phyloP scores from a whole-genome alignment of 2,329 filamentous ascomycete species.

The Blastomyces parvus region DNA sequence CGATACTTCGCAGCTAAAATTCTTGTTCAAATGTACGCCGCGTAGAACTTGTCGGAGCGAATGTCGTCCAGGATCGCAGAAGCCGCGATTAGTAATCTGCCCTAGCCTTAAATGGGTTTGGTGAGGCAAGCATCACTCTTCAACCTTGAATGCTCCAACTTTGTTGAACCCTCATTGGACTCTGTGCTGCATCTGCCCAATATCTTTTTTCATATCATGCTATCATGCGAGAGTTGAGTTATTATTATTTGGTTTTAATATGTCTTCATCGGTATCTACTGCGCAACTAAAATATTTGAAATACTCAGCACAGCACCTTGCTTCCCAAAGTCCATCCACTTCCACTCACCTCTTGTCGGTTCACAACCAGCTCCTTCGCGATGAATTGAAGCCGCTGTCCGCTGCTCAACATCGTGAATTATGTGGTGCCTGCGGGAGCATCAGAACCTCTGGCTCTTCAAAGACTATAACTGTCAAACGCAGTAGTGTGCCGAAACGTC shows the following conservation, averaged over 20 bases:
- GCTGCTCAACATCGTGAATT: constrained; percentile 25
- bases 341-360: constrained; percentile 31
- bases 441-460: constrained; percentile 26
- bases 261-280: constrained; percentile 6
- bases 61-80: too few species aligned
- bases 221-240: not conserved
- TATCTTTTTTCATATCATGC: not conserved
- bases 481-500: constrained; percentile 11
- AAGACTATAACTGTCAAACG: constrained; percentile 17
- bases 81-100: too few species aligned
- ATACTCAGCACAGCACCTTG: constrained; percentile 27
- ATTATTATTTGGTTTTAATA: not conserved
- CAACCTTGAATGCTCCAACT: too few species aligned
- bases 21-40: too few species aligned
- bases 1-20: too few species aligned
- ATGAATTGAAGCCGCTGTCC: constrained; percentile 28
- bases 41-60: too few species aligned
- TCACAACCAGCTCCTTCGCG: constrained; percentile 30
- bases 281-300: constrained; percentile 28
- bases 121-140: too few species aligned
- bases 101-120: too few species aligned
- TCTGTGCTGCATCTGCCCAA: too few species aligned
- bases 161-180: too few species aligned
- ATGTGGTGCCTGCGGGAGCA: constrained; percentile 35
- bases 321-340: constrained; percentile 30